Evolutionary conservation across 768 basidiomycete genomes (phyloP), one percentile per base, ranked within the genome.

Genomic region (Russula dissimulans): DNA sequence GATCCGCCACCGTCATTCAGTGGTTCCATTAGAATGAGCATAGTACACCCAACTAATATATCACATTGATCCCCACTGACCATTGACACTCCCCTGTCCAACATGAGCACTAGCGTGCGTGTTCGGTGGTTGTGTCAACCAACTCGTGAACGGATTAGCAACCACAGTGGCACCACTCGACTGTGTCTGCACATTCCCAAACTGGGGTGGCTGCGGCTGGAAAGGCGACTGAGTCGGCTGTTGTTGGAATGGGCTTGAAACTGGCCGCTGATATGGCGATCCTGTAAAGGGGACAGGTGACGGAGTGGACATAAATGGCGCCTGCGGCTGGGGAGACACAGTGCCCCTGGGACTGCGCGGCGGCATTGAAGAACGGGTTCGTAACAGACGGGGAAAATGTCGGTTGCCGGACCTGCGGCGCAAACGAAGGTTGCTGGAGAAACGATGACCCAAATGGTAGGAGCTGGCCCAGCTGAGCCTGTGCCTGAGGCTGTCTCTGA

Each of bases 341-440:
- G 74, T 69, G 66, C 70, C 42, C n/a, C 68, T 66, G 48, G 69
- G 68, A 41, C 72, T 71, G 59, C 71, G 72, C 22, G 66, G 71
- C 22, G 65, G 57, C 11, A 70, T 68, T 47, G 63, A 67, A 64
- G 63, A 65, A 45, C 18, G 59, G 42, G 57, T 54, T 53, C 57
- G 46, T 54, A 8, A 41, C 34, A 14, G 58, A 15, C 8, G 38
- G 63, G 22, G 64, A 51, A 46, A 53, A 59, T 0, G 29, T 18
- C 6, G 56, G 66, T 54, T 64, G 58, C 18, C 66, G 66, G 14
- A 54, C 32, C 47, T 64, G 65, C 46, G 57, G 66, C 8, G 65
- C 60, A 57, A 67, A 69, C 29, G 60, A 38, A 15, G 64, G 64
- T 36, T 71, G 64, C 57, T 72, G 72, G 22, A 65, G 56, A 44